Evolutionary conservation across 805 yeast genomes (phyloP).

Genomic region (Starmerella bombi): DNA sequence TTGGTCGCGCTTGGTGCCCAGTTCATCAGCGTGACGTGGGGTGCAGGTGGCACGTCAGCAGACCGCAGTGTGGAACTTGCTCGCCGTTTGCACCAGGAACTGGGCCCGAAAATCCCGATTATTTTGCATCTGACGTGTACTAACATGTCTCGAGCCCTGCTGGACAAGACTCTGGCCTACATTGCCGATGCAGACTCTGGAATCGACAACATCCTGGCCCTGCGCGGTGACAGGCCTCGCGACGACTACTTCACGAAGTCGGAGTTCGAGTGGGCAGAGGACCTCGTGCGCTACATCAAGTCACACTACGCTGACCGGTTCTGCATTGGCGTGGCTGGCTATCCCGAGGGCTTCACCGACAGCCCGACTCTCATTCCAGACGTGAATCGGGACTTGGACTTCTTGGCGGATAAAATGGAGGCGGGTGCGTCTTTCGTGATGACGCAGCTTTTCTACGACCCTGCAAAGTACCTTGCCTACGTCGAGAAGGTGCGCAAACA

Average conservation of each 20-base stretch:
- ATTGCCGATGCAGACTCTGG: slow-evolving; percentile 58
- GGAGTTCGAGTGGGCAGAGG: slow-evolving; percentile 44
- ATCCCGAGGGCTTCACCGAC: slow-evolving; percentile 95
- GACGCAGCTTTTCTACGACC: slow-evolving; percentile 85
- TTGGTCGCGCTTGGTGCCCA: slow-evolving; percentile 80
- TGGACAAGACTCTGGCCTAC: slow-evolving; percentile 58
- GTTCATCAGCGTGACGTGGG: slow-evolving; percentile 94
- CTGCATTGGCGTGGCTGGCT: slow-evolving; percentile 93
- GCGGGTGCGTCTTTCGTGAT: slow-evolving; percentile 94
- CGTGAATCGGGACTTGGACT: slow-evolving; percentile 59
- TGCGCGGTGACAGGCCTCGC: slow-evolving; percentile 92
- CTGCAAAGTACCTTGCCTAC: slow-evolving; percentile 68
- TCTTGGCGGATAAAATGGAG: slow-evolving; percentile 63
- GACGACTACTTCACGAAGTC: slow-evolving; percentile 38
- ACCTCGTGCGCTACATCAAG: slow-evolving; percentile 67
- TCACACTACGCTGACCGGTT: slow-evolving; percentile 62
- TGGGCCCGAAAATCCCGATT: slow-evolving; percentile 57
- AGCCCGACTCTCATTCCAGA: slow-evolving; percentile 62
- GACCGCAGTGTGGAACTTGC: slow-evolving; percentile 78
- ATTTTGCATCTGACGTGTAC: slow-evolving; percentile 95
- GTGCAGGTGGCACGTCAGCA: slow-evolving; percentile 93
- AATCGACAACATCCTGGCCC: slow-evolving; percentile 74
- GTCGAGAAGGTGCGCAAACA: slow-evolving; percentile 45
- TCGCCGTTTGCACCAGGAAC: slow-evolving; percentile 53
- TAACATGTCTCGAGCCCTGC: slow-evolving; percentile 61